Evolutionary conservation across 345 rosid species (phyloP), one percentile per base, ranked within the genome.

Genomic region (Eucalyptus caleyi): DNA sequence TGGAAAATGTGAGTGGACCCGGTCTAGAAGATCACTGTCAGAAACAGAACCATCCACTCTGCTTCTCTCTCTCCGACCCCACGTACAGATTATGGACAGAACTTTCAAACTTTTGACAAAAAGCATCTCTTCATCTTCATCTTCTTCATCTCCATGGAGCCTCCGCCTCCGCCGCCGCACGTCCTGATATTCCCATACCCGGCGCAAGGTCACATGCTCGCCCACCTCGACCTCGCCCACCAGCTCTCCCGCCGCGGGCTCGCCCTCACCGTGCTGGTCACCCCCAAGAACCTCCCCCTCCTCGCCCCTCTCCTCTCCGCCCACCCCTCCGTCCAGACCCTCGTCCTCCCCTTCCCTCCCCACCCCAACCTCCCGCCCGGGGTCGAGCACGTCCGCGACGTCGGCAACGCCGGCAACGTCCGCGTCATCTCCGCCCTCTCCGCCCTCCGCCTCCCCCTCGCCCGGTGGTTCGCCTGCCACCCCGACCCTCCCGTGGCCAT

Each of bases 171-270:
- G 24, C 42, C 81, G 6, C 24, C 34, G 44, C 98, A 97, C 90
- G 40, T 97, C 24, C 90, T 95, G 27, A 90, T 96, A 82, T 95
- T 96, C 87, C 97, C 97, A 1, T 95, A 90, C 90, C 96, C 98
- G 51, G 97, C 97, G 3, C 96, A 95, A 89, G 98, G 98, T 86
- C 98, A 96, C 92, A 86, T 86, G 60, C 94, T 95, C 11, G 87
- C 97, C 9, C 95, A 95, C 16, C 92, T 94, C 1, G 95, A 95
- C 91, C 50, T 95, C 83, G 72, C 88, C 85, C 87, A 86, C 87
- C 50, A 32, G 37, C 83, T 90, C 80, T 87, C 88, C 88, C 94
- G 60, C 88, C 95, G 24, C n/a, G 89, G 90, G 16, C 27, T 95
- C 72, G 67, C 88, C 32, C 45, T 90, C 62, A 86, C 87, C 24